Evolutionary conservation across 2,329 filamentous ascomycete species (phyloP), one percentile per base, ranked within the genome.

Genomic region (Aspergillus clavatus): DNA sequence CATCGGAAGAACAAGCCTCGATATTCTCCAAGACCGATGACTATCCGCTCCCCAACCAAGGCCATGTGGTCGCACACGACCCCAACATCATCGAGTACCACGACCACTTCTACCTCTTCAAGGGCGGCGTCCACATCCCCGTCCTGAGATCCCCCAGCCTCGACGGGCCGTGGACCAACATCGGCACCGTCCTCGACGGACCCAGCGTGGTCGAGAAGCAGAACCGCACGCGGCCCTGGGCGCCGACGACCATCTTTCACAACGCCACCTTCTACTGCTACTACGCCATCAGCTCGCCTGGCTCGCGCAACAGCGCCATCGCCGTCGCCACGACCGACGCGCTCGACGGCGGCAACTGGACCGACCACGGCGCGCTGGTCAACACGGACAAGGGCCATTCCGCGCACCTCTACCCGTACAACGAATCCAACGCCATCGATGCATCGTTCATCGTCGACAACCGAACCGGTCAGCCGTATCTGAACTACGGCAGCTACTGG

Each of bases 401-500:
- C 7, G 62, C 63, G 0, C 27, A 53, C 3, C 40, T 59, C 2
- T 61, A 53, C 31, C 66, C 66, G 5, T 67, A 62, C 22, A 66
- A 52, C 2, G 48, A 55, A n/a, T 58, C 65, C 5, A 69, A 69
- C 43, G 64, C 66, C 7, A 69, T 69, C 21, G 66, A 69, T 44
- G 51, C 60, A 4, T 54, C 65, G 0, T 62, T 67, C 18, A 58
- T 67, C 5, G 43, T 49, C 0, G 62, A 64, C 7, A 55, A 56
- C 2, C 22, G 42, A 1, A 56, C 57, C 2, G 54, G 55, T 2
- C 43, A 57, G 18, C 55, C 60, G 0, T 67, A 66, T 40, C 43
- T 69, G 21, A 56, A 57, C 14, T 69, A 55, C 11, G 66, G 66
- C 5, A 68, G 65, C 37, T 69, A 56, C 46, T 68, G 63, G 62